Percentiles rank a stretch among this genome's conserved stretches.
phyloP scores from a whole-genome alignment of 208 protist genomes.

The Sergeia podlipaevii region DNA sequence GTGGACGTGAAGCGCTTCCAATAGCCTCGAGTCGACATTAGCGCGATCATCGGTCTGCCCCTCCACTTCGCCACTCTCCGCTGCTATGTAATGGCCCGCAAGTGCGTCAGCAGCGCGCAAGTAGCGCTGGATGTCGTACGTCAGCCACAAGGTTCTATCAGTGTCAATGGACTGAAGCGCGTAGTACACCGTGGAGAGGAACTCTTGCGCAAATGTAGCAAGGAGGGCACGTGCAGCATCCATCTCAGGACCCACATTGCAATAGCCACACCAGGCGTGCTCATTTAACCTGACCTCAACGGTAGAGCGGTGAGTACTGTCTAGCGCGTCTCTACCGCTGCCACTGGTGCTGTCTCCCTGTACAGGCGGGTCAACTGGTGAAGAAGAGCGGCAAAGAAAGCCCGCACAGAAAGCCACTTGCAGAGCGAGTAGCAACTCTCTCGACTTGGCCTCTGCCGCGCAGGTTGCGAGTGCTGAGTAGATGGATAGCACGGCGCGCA shows the following conservation, averaged over 20 bases:
- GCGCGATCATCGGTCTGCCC: too few relatives aligned
- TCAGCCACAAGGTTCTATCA: slow-evolving; percentile 8
- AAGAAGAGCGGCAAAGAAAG: too few relatives aligned
- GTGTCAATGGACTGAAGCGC: slow-evolving; percentile 15
- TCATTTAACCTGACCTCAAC: too few relatives aligned
- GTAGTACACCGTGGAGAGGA: slow-evolving; percentile 38
- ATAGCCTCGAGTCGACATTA: too few relatives aligned
- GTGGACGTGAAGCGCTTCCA: too few relatives aligned
- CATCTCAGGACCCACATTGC: neutral
- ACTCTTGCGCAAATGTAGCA: slow-evolving; percentile 30
- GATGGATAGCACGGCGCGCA: slow-evolving; percentile 29
- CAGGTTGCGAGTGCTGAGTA: slow-evolving; percentile 45
- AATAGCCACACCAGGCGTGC: too few relatives aligned
- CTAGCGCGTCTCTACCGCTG: slow-evolving; percentile 3
- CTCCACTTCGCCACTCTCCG: too few relatives aligned
- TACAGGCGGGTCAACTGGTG: too few relatives aligned
- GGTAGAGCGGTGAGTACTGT: too few relatives aligned
- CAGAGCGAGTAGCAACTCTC: slow-evolving; percentile 33
- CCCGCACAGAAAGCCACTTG: slow-evolving; percentile 36
- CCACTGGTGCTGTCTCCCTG: neutral
- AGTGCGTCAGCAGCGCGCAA: too few relatives aligned
- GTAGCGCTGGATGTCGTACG: slow-evolving; percentile 4
- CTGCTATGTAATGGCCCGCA: too few relatives aligned
- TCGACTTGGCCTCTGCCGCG: slow-evolving; percentile 48
- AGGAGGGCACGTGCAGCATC: slow-evolving; percentile 7